Evolutionary conservation across 2,329 filamentous ascomycete genomes (phyloP).

Genomic region (Pyrenophora seminiperda): DNA sequence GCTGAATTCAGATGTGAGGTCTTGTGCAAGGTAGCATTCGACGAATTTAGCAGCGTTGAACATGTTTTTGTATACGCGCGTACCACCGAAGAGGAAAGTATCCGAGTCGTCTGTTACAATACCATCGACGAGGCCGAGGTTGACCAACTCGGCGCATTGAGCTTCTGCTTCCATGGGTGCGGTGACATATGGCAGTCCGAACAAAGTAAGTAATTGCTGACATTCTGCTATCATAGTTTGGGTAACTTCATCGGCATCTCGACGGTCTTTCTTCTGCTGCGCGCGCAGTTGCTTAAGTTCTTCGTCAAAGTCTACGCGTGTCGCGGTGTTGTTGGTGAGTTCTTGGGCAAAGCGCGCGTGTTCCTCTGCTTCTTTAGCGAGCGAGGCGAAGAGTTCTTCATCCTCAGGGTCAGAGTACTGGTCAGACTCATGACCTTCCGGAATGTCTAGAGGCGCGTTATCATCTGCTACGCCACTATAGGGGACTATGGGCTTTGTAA

Average conservation of each 20-base stretch:
- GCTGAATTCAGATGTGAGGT: conserved; percentile 87
- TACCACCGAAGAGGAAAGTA: conserved; percentile 95
- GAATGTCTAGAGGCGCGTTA: conserved; percentile 29
- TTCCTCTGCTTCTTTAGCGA: conserved; percentile 90
- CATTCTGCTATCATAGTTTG: conserved; percentile 96
- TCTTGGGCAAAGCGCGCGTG: conserved; percentile 90
- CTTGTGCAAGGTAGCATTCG: conserved; percentile 85
- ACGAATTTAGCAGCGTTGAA: conserved; percentile 98
- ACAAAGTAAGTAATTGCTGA: conserved; percentile 84
- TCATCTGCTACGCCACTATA: conserved; percentile 41
- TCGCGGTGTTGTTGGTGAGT: conserved; percentile 75
- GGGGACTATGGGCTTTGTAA: conserved; percentile 37
- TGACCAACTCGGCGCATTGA: conserved; percentile 90
- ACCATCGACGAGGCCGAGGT: conserved; percentile 86
- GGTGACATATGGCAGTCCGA: conserved; percentile 94
- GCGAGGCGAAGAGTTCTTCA: conserved; percentile 81
- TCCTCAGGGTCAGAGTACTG: conserved; percentile 82
- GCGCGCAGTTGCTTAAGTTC: conserved; percentile 84
- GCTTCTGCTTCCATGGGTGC: conserved; percentile 99
- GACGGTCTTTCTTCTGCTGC: conserved; percentile 95
- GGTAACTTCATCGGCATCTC: conserved; percentile 95
- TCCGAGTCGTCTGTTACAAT: conserved; percentile 98
- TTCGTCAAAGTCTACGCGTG: conserved; percentile 77
- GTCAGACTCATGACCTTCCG: conserved; percentile 39
- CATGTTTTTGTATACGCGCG: conserved; percentile 98